phyloP scores from a whole-genome alignment of 257 asterid genomes.

The Euphrasia confusa region DNA sequence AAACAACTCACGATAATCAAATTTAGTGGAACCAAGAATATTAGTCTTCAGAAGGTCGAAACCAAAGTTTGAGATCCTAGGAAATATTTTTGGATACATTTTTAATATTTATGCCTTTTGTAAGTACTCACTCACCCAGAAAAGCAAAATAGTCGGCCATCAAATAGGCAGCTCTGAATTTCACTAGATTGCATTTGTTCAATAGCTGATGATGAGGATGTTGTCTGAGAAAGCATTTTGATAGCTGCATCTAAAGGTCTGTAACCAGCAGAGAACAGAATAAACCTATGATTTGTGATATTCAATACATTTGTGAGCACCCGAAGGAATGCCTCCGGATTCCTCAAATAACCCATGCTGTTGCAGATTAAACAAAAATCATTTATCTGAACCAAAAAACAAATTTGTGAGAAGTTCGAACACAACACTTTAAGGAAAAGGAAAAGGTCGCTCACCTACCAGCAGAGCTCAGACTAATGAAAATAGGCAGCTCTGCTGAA shows the following conservation, averaged over 20 bases:
- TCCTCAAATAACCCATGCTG: conserved; percentile 86
- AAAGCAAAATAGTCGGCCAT: conserved; percentile 64
- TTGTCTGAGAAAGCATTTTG: conserved; percentile 34
- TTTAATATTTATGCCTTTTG: conserved; percentile 9
- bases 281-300: conserved; percentile 50
- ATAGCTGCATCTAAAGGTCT: conserved; percentile 75
- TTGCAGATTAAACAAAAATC: conserved; percentile 27
- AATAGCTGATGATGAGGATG: conserved; percentile 30
- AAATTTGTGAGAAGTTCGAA: background rate
- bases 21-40: background rate
- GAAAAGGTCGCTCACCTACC: conserved; percentile 62
- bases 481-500: conserved; percentile 55
- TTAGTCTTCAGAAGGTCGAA: background rate
- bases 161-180: conserved; percentile 56
- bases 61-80: background rate
- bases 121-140: conserved; percentile 64
- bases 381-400: background rate
- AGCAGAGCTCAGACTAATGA: conserved; percentile 73
- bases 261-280: conserved; percentile 79
- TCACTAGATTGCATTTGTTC: conserved; percentile 39
- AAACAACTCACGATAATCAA: background rate
- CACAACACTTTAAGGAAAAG: background rate
- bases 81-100: conserved; percentile 13
- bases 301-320: conserved; percentile 48
- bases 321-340: conserved; percentile 46